Percentiles rank a stretch among this genome's conserved stretches.
Evolutionary conservation across 2,329 filamentous ascomycete species (phyloP).

Genomic region (Cordyceps javanica): DNA sequence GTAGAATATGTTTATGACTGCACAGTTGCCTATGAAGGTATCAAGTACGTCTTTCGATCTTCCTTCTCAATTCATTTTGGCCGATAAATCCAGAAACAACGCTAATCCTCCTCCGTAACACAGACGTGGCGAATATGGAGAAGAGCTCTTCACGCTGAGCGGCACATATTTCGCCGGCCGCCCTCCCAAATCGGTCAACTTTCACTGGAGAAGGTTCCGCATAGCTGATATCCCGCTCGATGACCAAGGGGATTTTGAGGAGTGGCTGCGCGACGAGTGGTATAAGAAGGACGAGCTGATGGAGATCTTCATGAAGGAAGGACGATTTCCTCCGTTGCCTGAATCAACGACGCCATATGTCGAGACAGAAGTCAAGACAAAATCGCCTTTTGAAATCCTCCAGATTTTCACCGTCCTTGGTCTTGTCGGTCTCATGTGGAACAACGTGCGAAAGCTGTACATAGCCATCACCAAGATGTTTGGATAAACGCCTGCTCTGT

Average conservation of each 20-base stretch:
- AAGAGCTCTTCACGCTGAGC: conserved; percentile 79
- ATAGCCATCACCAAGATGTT: conserved; percentile 1
- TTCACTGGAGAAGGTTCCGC: conserved; percentile 87
- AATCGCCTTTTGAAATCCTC: conserved; percentile 48
- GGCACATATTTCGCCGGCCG: conserved; percentile 86
- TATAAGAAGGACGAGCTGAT: conserved; percentile 85
- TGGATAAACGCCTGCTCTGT: not conserved
- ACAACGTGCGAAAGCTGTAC: conserved; percentile 27
- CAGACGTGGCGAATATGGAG: conserved; percentile 76
- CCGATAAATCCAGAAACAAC: not conserved
- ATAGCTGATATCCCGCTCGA: conserved; percentile 76
- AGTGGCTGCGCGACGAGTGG: conserved; percentile 84
- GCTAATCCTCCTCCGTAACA: not conserved
- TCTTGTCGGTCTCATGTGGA: conserved; percentile 36
- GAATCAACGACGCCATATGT: conserved; percentile 41
- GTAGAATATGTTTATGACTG: conserved; percentile 87
- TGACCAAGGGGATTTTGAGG: conserved; percentile 66
- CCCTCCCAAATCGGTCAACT: conserved; percentile 90
- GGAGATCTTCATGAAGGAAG: conserved; percentile 72
- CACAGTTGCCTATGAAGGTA: conserved; percentile 90
- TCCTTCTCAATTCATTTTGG: too few species aligned
- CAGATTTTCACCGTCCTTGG: conserved; percentile 48
- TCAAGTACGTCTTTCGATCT: conserved; percentile 59
- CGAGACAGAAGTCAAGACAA: conserved; percentile 53
- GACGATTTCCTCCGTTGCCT: conserved; percentile 69